Evolutionary conservation across 306 rosid species (phyloP), one percentile per base, ranked within the genome.

Genomic region (Ormosia semicastrata): DNA sequence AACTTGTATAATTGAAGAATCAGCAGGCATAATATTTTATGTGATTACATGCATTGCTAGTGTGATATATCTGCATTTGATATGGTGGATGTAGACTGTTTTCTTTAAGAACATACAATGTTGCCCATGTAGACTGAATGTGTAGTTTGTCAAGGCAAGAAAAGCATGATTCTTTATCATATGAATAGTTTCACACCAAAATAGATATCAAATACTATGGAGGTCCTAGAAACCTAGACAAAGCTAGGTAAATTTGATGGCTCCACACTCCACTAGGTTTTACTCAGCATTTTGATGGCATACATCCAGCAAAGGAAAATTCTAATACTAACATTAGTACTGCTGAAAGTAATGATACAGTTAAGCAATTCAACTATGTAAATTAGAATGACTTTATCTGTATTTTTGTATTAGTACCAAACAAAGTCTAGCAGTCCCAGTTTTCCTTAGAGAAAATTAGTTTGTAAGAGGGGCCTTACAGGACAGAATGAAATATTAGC

Each of bases 1-100:
- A 60, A 70, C 62, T 66, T 33, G 32, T 65, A 46, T 57, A 54
- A 65, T 34, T 78, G 49, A 64, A 75, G 43, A 40, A 50, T 76
- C 50, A 82, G 76, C 24, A 7, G 32, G 14, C n/a, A 30, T 37
- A 5, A 56, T 66, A 30, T 66, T 44, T 15, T 32, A 15, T 50
- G 54, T 34, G 15, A 53, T 7, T 64, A 24, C 40, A 66, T 37
- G 41, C 41, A 18, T 43, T 52, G 82, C 54, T 8, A 53, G 66
- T 53, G 36, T 64, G 29, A 62, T 49, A 65, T 52, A 66, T 66
- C 43, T 65, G 65, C 82, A 37, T 36, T 73, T 64, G 17, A 77
- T 37, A 64, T 47, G 43, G 64, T 14, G 36, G 46, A 62, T 33
- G 62, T 44, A 46, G 12, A n/a, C 49, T 33, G 49, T 76, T 33